These are phyloP conservation scores for Penicillium chermesinum DNA, from an alignment of 495 filamentous ascomycete genomes.

Conservation along the genomic window DNA sequence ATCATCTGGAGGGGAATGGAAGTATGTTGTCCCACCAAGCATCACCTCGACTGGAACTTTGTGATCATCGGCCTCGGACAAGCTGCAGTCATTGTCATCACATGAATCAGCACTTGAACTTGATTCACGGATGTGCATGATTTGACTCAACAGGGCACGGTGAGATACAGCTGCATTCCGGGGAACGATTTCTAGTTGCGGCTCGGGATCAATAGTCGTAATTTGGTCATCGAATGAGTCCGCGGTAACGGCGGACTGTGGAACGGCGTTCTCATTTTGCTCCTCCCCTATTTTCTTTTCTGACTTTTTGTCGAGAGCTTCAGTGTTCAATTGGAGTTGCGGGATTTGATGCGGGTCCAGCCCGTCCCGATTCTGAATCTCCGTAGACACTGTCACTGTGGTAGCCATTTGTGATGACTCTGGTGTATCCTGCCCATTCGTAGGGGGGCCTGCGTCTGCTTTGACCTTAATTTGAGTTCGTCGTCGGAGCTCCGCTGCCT, in stretches of 20 bases:
- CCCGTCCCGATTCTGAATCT: slow-evolving; percentile 1
- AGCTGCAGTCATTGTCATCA: slow-evolving; percentile 47
- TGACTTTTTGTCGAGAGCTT: not conserved
- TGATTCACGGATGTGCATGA: slow-evolving; percentile 48
- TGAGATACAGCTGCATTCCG: slow-evolving; percentile 29
- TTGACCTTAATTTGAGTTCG: slow-evolving; percentile 28
- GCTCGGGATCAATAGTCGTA: slow-evolving; percentile 65
- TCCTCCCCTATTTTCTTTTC: not conserved
- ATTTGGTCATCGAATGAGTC: too few species aligned
- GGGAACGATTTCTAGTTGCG: slow-evolving; percentile 53
- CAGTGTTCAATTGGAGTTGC: slow-evolving; percentile 29
- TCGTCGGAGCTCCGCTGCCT: slow-evolving; percentile 41
- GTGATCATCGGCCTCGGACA: slow-evolving; percentile 45
- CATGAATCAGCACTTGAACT: slow-evolving; percentile 44
- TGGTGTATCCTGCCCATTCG: slow-evolving; percentile 18
- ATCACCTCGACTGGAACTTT: slow-evolving; percentile 59
- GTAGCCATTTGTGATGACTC: slow-evolving; percentile 25
- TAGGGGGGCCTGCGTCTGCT: slow-evolving; percentile 8
- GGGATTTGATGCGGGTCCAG: slow-evolving; percentile 13
- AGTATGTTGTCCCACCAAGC: slow-evolving; percentile 43
- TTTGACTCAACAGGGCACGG: slow-evolving; percentile 45
- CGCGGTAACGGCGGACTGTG: slow-evolving; percentile 42
- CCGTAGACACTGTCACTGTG: slow-evolving; percentile 21
- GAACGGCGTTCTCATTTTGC: not conserved
- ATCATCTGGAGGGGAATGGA: slow-evolving; percentile 27